Percentiles rank a stretch among this genome's conserved stretches.
Conservation (phyloP, 2,329 filamentous ascomycete species). For the Fusarium poae region DNA sequence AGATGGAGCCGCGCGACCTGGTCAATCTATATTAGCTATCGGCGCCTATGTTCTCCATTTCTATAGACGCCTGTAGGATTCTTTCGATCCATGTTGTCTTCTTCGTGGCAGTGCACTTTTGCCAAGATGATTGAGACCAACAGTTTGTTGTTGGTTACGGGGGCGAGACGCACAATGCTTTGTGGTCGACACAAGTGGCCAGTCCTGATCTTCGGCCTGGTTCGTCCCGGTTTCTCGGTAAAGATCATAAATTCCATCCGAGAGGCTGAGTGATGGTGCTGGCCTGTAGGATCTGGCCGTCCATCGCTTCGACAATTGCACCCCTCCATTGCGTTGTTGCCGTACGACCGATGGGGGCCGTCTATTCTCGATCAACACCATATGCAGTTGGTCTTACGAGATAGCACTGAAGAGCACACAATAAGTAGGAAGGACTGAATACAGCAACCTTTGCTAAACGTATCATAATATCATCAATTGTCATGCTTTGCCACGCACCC, state of each 20-base stretch:
- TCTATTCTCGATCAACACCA: not conserved
- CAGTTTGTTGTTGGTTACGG: conserved; percentile 2
- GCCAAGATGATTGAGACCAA: conserved; percentile 13
- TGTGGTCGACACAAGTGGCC: conserved; percentile 2
- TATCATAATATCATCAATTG: conserved; percentile 33
- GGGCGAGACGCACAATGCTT: conserved; percentile 17
- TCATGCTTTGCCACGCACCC: conserved; percentile 31
- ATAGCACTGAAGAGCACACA: not conserved
- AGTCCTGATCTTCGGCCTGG: conserved; percentile 2
- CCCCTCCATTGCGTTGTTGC: conserved; percentile 3
- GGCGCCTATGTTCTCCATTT: conserved; percentile 15
- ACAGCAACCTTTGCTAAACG: not conserved
- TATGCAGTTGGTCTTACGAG: not conserved
- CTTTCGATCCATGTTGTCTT: conserved; percentile 3
- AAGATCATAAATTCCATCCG: not conserved
- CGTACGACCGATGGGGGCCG: conserved; percentile 7
- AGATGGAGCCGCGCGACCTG: conserved; percentile 4
- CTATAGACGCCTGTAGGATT: conserved; percentile 14
- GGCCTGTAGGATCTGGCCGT: conserved; percentile 12
- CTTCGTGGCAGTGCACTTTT: conserved; percentile 28
- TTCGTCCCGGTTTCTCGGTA: conserved; percentile 22
- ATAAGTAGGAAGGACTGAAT: not conserved
- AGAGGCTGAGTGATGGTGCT: conserved; percentile 13
- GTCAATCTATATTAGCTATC: conserved; percentile 4
- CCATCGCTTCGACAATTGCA: not conserved